phyloP scores from a whole-genome alignment of 2,329 filamentous ascomycete species.

The Penicillium sp. region DNA sequence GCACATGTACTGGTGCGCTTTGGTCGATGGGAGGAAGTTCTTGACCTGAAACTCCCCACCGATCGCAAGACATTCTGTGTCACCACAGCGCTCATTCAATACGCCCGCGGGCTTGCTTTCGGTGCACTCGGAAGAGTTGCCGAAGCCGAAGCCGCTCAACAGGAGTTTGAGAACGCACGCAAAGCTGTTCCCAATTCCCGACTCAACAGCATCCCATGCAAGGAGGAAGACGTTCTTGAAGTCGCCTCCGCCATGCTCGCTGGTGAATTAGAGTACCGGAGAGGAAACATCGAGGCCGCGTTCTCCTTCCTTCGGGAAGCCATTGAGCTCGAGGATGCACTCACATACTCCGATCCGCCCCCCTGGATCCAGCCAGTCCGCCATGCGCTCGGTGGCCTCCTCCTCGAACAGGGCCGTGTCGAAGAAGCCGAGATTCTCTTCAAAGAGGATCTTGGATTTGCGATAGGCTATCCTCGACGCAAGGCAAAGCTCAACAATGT shows the following conservation, averaged over 20 bases:
- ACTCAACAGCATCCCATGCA: conserved; percentile 65
- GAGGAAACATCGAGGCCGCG: conserved; percentile 56
- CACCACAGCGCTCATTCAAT: conserved; percentile 66
- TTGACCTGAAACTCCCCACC: conserved; percentile 55
- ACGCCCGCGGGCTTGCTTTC: conserved; percentile 65
- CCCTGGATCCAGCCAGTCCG: conserved; percentile 73
- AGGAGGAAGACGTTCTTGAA: conserved; percentile 56
- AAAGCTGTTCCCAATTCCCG: conserved; percentile 56
- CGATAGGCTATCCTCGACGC: conserved; percentile 57
- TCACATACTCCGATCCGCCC: conserved; percentile 72
- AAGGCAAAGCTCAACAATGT: conserved; percentile 69
- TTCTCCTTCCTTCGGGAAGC: conserved; percentile 60
- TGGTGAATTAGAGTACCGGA: conserved; percentile 70
- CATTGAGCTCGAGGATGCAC: conserved; percentile 60
- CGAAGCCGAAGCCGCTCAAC: conserved; percentile 54
- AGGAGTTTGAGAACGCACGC: conserved; percentile 35
- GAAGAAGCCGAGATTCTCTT: conserved; percentile 59
- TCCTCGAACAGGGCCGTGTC: conserved; percentile 63
- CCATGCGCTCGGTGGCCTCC: conserved; percentile 67
- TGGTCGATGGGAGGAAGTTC: conserved; percentile 67
- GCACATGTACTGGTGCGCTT: conserved; percentile 71
- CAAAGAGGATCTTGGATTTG: conserved; percentile 60
- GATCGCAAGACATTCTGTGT: conserved; percentile 54
- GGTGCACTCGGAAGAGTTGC: conserved; percentile 57
- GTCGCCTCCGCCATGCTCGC: conserved; percentile 66